Percentiles rank a stretch among this genome's conserved stretches.
phyloP scores from a whole-genome alignment of 169 alveolate genomes.

The Eimeria necatrix region DNA sequence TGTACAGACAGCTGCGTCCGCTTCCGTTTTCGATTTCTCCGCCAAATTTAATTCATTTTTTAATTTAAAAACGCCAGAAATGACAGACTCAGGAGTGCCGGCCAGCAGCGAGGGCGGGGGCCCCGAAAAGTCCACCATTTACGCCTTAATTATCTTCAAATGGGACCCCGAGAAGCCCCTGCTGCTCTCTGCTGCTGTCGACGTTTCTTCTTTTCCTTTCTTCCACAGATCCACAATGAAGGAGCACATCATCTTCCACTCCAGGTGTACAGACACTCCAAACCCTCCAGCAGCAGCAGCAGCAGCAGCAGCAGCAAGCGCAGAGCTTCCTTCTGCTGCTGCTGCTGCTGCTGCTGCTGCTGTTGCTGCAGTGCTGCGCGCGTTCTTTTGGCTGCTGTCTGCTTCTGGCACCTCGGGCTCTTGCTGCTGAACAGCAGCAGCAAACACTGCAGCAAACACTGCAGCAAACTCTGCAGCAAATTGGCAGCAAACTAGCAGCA shows the following conservation, averaged over 20 bases:
- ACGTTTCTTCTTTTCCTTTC: conserved; percentile 82
- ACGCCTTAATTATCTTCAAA: conserved; percentile 88
- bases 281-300: neutral
- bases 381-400: too few species aligned
- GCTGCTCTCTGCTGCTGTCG: conserved; percentile 83
- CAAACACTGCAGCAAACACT: too few species aligned
- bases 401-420: too few species aligned
- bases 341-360: too few species aligned
- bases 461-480: too few species aligned
- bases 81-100: too few species aligned
- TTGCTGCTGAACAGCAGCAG: too few species aligned
- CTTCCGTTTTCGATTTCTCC: neutral
- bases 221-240: conserved; percentile 87
- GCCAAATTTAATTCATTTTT: neutral
- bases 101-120: neutral
- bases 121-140: conserved; percentile 85
- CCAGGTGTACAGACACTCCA: conserved; percentile 40
- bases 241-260: conserved; percentile 89
- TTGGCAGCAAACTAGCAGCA: too few species aligned
- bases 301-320: neutral
- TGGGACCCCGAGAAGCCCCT: conserved; percentile 91
- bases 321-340: neutral
- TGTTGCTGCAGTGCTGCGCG: too few species aligned
- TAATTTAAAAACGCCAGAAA: neutral
- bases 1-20: neutral